These are phyloP conservation scores for Leishmania turanica DNA, from an alignment of 208 protist genomes.

Conservation along the genomic window DNA sequence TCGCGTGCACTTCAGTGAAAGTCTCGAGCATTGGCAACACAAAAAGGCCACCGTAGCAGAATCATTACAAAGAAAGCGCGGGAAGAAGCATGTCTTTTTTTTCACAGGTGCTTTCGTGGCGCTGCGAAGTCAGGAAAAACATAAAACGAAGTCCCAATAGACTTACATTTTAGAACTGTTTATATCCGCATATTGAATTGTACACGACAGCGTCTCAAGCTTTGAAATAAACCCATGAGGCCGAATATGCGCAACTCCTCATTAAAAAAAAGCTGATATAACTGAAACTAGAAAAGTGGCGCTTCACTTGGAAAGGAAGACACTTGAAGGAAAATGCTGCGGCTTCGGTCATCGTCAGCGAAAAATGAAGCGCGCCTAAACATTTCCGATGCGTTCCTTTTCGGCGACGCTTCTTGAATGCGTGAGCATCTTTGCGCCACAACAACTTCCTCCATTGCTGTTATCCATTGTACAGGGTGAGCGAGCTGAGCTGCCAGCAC, in stretches of 20 bases:
- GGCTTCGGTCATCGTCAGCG: not conserved
- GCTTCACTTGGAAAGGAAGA: conserved; percentile 38
- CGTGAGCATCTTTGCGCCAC: conserved; percentile 31
- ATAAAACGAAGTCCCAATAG: conserved; percentile 8
- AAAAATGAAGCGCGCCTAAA: conserved; percentile 63
- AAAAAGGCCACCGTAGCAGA: not conserved
- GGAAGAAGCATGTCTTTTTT: not conserved
- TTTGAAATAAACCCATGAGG: not conserved
- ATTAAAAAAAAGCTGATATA: conserved; percentile 6
- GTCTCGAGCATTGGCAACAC: not conserved
- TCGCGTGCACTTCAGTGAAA: not conserved
- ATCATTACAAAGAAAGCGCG: not conserved
- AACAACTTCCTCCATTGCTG: conserved; percentile 77
- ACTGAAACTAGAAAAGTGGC: conserved; percentile 16
- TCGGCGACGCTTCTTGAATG: conserved; percentile 70
- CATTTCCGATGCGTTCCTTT: conserved; percentile 72
- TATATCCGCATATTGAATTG: not conserved
- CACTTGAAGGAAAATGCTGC: not conserved
- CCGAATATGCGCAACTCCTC: not conserved
- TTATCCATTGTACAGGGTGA: conserved; percentile 85
- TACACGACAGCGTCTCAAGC: not conserved
- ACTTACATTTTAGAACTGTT: not conserved
- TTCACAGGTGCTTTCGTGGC: not conserved
- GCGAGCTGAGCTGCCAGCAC: conserved; percentile 79
- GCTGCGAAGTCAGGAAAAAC: conserved; percentile 1